These are phyloP conservation scores for Trypanosoma congolense DNA, from an alignment of 208 protist species.

Conservation along the genomic window DNA sequence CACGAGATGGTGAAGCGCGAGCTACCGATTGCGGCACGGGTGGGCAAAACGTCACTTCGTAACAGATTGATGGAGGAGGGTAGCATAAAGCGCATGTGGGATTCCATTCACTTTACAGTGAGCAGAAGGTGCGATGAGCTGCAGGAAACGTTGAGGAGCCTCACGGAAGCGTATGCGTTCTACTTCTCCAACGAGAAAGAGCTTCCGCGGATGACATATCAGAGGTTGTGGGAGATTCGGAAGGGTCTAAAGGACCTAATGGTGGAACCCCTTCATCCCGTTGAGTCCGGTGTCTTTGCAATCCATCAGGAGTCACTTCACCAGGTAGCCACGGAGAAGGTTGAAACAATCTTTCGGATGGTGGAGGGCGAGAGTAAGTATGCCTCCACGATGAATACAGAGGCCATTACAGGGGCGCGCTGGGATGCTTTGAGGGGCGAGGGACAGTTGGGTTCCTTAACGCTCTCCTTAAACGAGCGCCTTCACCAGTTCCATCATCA, in stretches of 20 bases:
- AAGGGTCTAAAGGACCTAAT: background rate
- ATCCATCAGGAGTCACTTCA: conserved; percentile 9
- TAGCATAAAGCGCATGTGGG: conserved; percentile 9
- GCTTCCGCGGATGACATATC: background rate
- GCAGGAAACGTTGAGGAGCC: background rate
- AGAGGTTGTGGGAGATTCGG: conserved; percentile 4
- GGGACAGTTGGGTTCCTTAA: background rate
- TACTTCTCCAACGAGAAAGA: conserved; percentile 13
- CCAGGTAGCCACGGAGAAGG: background rate
- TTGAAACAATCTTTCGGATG: conserved; percentile 1
- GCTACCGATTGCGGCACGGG: background rate
- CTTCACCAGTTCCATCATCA: conserved; percentile 2
- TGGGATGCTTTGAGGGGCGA: background rate
- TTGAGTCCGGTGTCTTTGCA: conserved; percentile 10
- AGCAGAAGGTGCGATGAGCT: conserved; percentile 19
- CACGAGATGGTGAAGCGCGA: conserved; percentile 12
- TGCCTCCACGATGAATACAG: background rate
- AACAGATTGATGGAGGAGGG: conserved; percentile 7
- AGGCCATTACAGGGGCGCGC: background rate
- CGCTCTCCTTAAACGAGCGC: background rate
- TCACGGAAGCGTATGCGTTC: conserved; percentile 14
- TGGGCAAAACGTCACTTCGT: conserved; percentile 1
- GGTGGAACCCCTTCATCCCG: background rate
- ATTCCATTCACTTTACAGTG: conserved; percentile 13
- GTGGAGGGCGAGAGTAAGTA: background rate